Base-by-base conservation (phyloP, 805 yeast genomes). In the Spathaspora hagerdaliae region DNA sequence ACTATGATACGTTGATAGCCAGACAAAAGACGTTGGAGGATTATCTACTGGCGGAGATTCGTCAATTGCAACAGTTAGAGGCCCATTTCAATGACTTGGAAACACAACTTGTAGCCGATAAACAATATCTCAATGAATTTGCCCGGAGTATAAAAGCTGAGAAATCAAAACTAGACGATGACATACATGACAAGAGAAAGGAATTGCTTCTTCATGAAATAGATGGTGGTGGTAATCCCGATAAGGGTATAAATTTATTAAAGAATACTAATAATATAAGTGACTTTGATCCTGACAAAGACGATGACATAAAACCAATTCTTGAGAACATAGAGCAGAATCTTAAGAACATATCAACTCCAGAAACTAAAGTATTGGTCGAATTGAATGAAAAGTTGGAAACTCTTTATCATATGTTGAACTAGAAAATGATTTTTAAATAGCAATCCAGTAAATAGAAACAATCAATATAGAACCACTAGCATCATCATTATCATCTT, bases 31-130 rank as follows among this genome's bases (percentile, higher is more conserved):
- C 53, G 31, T 47, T 67, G 39, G 75, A 71, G 45, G 63, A 72
- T 11, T 62, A 65, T 44, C 53, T 71, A 13, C 65, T 58, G 67
- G 74, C 75, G 2, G 76, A 71, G 48, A 38, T 62, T 32, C 64
- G 64, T 41, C 75, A 70, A 47, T 54, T 70, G 35, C 50, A 56
- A 31, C 70, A 65, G 7, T 53, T 71, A 13, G 61, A 66, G 41
- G 47, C 49, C 7, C 55, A 64, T 46, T 55, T 57, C 39, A 51
- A 53, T 9, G 57, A 60, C 14, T 46, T 61, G 6, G 49, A 63
- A 27, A 43, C 49, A 32, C 50, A 51, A 26, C 60, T 58, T 51
- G 53, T 61, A 39, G 64, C 59, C 60, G 77, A 71, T 51, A 47
- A 49, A 27, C 53, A 52, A 39, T 69, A 71, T 45, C 57, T 68